Percentiles rank a stretch among this genome's conserved stretches.
Evolutionary conservation across 2,329 filamentous ascomycete genomes (phyloP).

Genomic region (Aspergillus niger): DNA sequence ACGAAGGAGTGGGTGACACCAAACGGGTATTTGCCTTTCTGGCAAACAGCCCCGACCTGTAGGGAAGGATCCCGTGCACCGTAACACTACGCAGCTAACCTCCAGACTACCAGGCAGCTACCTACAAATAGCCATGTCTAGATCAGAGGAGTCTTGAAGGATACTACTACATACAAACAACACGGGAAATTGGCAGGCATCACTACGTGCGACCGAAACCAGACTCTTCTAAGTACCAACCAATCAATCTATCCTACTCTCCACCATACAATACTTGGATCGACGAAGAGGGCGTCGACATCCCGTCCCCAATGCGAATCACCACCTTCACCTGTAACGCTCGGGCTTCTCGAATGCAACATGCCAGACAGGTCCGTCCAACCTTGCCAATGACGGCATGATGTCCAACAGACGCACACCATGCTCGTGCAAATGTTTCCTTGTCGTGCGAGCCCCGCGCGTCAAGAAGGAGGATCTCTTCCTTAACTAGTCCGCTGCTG

Average conservation of each 20-base stretch:
- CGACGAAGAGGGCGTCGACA: conserved; percentile 6
- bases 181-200: too few relatives aligned
- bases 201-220: not conserved
- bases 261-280: conserved; percentile 4
- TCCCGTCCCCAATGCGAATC: conserved; percentile 38
- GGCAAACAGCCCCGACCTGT: too few relatives aligned
- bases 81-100: too few relatives aligned
- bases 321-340: conserved; percentile 43
- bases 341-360: conserved; percentile 47
- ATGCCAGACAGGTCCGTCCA: conserved; percentile 43
- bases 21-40: too few relatives aligned
- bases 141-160: not conserved
- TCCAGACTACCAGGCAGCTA: too few relatives aligned
- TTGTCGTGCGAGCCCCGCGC: conserved; percentile 37
- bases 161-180: not conserved
- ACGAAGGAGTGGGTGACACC: too few relatives aligned
- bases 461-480: conserved; percentile 38
- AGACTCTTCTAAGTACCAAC: not conserved
- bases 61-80: too few relatives aligned
- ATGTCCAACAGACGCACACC: conserved; percentile 47
- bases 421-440: conserved; percentile 47
- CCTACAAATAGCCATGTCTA: too few relatives aligned
- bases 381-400: conserved; percentile 45
- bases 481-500: conserved; percentile 13
- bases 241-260: not conserved